These are phyloP conservation scores for Debaryomycetaceae sp. DNA, from an alignment of 1,139 yeast species.

Conservation along the genomic window DNA sequence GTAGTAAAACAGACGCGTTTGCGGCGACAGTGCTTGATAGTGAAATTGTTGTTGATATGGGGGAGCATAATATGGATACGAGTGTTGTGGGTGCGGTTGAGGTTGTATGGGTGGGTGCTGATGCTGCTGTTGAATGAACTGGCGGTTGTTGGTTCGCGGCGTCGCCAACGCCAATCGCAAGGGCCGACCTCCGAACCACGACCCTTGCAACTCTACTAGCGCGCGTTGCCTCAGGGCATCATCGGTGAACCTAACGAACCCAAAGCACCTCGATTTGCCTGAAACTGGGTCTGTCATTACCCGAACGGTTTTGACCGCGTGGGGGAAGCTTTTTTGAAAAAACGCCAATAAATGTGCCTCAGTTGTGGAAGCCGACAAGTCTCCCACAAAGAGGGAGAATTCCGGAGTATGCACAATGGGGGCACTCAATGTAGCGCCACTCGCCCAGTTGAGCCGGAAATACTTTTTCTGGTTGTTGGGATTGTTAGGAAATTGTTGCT, in stretches of 20 bases:
- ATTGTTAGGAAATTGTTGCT: slow-evolving; percentile 36
- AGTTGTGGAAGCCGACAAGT: slow-evolving; percentile 66
- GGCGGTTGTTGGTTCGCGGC: slow-evolving; percentile 31
- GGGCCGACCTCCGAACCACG: slow-evolving; percentile 70
- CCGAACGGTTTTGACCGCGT: slow-evolving; percentile 62
- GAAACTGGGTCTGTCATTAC: slow-evolving; percentile 75
- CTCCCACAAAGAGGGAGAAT: slow-evolving; percentile 73
- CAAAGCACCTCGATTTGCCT: slow-evolving; percentile 72
- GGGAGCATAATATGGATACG: too few relatives aligned
- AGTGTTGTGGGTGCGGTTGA: slow-evolving; percentile 2
- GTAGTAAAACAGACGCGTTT: not conserved
- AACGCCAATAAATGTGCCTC: slow-evolving; percentile 66
- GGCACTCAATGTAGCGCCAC: slow-evolving; percentile 56
- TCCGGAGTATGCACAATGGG: slow-evolving; percentile 51
- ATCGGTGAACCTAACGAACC: slow-evolving; percentile 66
- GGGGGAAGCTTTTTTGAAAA: slow-evolving; percentile 57
- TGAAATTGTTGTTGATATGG: slow-evolving; percentile 1
- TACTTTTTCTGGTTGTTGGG: slow-evolving; percentile 55
- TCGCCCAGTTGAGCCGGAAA: slow-evolving; percentile 72
- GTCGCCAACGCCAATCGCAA: slow-evolving; percentile 70
- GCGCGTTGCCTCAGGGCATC: slow-evolving; percentile 64
- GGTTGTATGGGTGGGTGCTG: slow-evolving; percentile 10
- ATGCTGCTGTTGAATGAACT: slow-evolving; percentile 7
- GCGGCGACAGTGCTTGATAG: too few relatives aligned
- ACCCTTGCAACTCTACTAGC: slow-evolving; percentile 68